Percentiles rank a stretch among this genome's conserved stretches.
Conservation (phyloP, 2,329 filamentous ascomycete species). For the Clarireedia paspali region DNA sequence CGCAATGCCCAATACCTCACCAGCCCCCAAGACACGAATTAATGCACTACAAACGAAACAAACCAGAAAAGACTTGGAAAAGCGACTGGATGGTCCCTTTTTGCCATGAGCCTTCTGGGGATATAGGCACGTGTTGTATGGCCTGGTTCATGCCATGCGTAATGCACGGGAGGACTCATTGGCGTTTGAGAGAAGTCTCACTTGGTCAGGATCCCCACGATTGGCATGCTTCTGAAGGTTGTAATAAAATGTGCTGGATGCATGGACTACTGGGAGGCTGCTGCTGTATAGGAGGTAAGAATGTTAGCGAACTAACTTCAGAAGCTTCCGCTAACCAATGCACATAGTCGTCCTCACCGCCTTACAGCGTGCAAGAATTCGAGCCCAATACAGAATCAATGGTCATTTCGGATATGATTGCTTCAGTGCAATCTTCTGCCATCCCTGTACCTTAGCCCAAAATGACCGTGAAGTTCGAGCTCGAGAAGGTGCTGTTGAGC, state of each 20-base stretch:
- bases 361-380: constrained; percentile 27
- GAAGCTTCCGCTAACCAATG: background rate
- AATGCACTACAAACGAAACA: background rate
- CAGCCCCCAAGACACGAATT: background rate
- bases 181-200: constrained; percentile 33
- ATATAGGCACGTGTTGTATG: constrained; percentile 29
- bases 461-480: constrained; percentile 37
- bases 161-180: constrained; percentile 36
- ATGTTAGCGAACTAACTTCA: background rate
- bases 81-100: constrained; percentile 31
- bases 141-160: constrained; percentile 32
- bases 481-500: constrained; percentile 31
- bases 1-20: constrained; percentile 1
- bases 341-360: constrained; percentile 4
- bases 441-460: constrained; percentile 35
- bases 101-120: constrained; percentile 28
- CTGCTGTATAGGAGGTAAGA: background rate
- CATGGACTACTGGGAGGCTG: constrained; percentile 22
- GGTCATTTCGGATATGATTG: constrained; percentile 32
- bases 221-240: constrained; percentile 25
- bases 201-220: constrained; percentile 34
- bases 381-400: constrained; percentile 36
- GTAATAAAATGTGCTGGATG: constrained; percentile 33
- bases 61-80: constrained; percentile 1
- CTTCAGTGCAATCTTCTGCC: constrained; percentile 32